A percentile compares a stretch with the other conserved stretches of the same genome.
Conservation (phyloP, 1,284 basidiomycete species). For the Mycosarcoma maydis region DNA sequence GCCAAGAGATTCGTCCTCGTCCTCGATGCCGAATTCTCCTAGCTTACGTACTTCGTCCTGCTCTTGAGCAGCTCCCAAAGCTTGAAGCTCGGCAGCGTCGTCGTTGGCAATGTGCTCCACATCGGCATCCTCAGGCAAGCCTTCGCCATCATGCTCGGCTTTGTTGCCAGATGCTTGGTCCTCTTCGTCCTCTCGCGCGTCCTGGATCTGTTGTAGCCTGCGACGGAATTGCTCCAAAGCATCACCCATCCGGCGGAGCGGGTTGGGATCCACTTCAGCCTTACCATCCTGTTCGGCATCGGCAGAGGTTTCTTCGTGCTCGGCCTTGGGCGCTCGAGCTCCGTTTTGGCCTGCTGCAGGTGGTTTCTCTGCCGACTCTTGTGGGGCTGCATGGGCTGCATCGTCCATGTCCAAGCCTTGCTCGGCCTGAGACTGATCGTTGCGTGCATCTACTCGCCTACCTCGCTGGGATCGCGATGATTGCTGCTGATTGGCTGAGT, state of each 20-base stretch:
- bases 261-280: slow-evolving; percentile 70
- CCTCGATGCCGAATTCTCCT: slow-evolving; percentile 63
- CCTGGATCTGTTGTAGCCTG: slow-evolving; percentile 84
- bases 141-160: slow-evolving; percentile 71
- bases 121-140: slow-evolving; percentile 66
- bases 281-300: slow-evolving; percentile 46
- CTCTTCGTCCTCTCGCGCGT: slow-evolving; percentile 69
- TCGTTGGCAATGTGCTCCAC: slow-evolving; percentile 84
- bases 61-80: slow-evolving; percentile 79
- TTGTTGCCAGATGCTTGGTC: slow-evolving; percentile 58
- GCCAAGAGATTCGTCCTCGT: slow-evolving; percentile 51
- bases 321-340: slow-evolving; percentile 16
- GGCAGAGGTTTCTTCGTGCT: slow-evolving; percentile 19
- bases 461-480: slow-evolving; percentile 41
- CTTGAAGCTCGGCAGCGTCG: slow-evolving; percentile 81
- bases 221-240: slow-evolving; percentile 83
- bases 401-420: slow-evolving; percentile 58
- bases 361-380: slow-evolving; percentile 61
- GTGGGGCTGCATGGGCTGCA: slow-evolving; percentile 61
- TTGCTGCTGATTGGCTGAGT: slow-evolving; percentile 43
- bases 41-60: slow-evolving; percentile 78
- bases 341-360: slow-evolving; percentile 21
- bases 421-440: slow-evolving; percentile 50
- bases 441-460: slow-evolving; percentile 35
- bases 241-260: slow-evolving; percentile 85